Conservation (phyloP, 345 rosid genomes). For the Balakata baccata region DNA sequence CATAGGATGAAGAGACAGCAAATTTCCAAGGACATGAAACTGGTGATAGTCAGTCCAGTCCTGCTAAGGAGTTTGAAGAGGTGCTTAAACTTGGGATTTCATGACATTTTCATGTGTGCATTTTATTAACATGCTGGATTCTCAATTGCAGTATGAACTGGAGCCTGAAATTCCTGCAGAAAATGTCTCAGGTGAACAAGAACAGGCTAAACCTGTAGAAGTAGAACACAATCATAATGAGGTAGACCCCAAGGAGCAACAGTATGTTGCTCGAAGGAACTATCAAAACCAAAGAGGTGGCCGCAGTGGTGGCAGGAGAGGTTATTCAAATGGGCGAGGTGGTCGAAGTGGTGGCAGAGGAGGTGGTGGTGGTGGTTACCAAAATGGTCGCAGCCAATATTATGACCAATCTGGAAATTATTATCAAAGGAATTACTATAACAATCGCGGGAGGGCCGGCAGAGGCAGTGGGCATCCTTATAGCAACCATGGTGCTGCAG, state of each 20-base stretch:
- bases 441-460: conserved; percentile 59
- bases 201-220: conserved; percentile 37
- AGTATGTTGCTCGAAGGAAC: conserved; percentile 51
- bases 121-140: conserved; percentile 2
- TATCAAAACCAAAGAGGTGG: conserved; percentile 69
- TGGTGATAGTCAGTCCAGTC: conserved; percentile 30
- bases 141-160: conserved; percentile 43
- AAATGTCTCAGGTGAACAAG: conserved; percentile 40
- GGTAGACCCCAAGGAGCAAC: conserved; percentile 44
- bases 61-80: conserved; percentile 43
- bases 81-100: conserved; percentile 26
- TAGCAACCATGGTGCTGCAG: conserved; percentile 32
- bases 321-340: conserved; percentile 68
- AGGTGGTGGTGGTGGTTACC: conserved; percentile 53
- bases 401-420: conserved; percentile 67
- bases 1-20: conserved; percentile 46
- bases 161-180: conserved; percentile 45
- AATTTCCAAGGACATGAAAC: conserved; percentile 41
- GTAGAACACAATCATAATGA: conserved; percentile 39
- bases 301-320: conserved; percentile 59
- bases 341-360: conserved; percentile 68
- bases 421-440: conserved; percentile 61
- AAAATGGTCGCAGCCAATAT: conserved; percentile 60
- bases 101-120: background rate
- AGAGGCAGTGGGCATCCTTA: conserved; percentile 51